These are phyloP conservation scores for Ustilago esculenta DNA, from an alignment of 1,284 basidiomycete genomes.

Conservation along the genomic window DNA sequence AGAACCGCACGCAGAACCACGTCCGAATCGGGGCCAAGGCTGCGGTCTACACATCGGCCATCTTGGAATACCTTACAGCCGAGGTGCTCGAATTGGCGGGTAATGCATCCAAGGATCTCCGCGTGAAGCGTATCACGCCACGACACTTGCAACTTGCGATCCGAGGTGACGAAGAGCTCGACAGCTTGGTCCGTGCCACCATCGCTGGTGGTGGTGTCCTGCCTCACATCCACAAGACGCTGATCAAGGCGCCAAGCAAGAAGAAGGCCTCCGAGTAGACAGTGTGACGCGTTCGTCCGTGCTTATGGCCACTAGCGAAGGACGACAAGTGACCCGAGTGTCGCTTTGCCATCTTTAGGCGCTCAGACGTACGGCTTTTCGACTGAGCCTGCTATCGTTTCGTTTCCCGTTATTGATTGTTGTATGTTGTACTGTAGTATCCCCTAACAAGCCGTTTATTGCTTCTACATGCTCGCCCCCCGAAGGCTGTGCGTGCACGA, in stretches of 20 bases:
- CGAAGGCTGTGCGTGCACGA: not conserved
- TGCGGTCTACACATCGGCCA: slow-evolving; percentile 89
- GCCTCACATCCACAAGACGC: slow-evolving; percentile 91
- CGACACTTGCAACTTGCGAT: slow-evolving; percentile 92
- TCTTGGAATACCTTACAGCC: slow-evolving; percentile 88
- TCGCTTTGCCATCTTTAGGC: no score
- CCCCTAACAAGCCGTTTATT: slow-evolving; percentile 9
- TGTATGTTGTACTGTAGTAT: slow-evolving; percentile 45
- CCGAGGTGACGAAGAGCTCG: slow-evolving; percentile 91
- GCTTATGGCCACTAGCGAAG: no score
- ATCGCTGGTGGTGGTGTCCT: slow-evolving; percentile 86
- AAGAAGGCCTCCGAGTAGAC: slow-evolving; percentile 42
- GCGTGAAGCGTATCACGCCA: slow-evolving; percentile 95
- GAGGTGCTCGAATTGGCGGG: slow-evolving; percentile 93
- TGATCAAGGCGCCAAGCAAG: slow-evolving; percentile 55
- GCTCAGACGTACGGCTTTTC: not conserved
- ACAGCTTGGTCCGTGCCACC: slow-evolving; percentile 71
- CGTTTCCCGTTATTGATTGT: slow-evolving; percentile 19
- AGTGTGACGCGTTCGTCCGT: not conserved
- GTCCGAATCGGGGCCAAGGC: slow-evolving; percentile 91
- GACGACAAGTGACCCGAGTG: no score
- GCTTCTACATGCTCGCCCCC: not conserved
- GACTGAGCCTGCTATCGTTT: slow-evolving; percentile 17
- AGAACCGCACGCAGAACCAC: slow-evolving; percentile 90
- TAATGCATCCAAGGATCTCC: slow-evolving; percentile 94